Base-by-base conservation (phyloP, 148 eudicot genomes). In the Cornus suecica region DNA sequence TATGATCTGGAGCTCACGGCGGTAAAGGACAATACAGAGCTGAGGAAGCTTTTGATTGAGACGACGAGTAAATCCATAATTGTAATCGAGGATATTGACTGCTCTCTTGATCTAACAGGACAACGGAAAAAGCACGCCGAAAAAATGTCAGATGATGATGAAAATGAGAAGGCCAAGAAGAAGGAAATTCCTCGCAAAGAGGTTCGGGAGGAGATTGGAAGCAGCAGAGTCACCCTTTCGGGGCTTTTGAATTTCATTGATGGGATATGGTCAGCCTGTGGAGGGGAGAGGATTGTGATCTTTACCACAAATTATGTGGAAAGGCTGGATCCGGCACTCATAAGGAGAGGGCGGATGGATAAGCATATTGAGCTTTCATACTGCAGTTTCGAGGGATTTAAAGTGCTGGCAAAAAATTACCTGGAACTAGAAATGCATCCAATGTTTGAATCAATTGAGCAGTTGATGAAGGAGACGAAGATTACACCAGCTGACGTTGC, bases 401-500 rank as follows among this genome's bases (percentile, higher is more conserved):
- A 80, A 77, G 88, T 86, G 14, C 80, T 87, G 0, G 89, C 80
- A 0, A 84, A 84, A 76, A 90, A 86, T 73, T 90, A 90, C 78
- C 78, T 84, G 83, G 27, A 29, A 42, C n/a, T 87, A 8, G 86
- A 84, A 51, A 80, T 75, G 5, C 85, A 84, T 74, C 79, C 25
- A 10, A 16, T 76, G 86, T 89, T 89, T 74, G 85, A 76, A 26
- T 68, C 26, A n/a, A 76, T 87, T 25, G 45, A 73, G 32, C 25
- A 51, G 66, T 56, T 88, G 83, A 69, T 88, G 80, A 78, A 68
- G 58, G 84, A 84, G 74, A 77, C 75, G 4, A 75, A 79, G 54
- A 74, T 84, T 48, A 82, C 89, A 0, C 89, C 91, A 8, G 91
- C 91, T 66, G 91, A 88, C 76, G 83, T 88, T 73, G 91, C 89